phyloP scores from a whole-genome alignment of 1,284 basidiomycete species.

The Uromyces viciae-fabae region DNA sequence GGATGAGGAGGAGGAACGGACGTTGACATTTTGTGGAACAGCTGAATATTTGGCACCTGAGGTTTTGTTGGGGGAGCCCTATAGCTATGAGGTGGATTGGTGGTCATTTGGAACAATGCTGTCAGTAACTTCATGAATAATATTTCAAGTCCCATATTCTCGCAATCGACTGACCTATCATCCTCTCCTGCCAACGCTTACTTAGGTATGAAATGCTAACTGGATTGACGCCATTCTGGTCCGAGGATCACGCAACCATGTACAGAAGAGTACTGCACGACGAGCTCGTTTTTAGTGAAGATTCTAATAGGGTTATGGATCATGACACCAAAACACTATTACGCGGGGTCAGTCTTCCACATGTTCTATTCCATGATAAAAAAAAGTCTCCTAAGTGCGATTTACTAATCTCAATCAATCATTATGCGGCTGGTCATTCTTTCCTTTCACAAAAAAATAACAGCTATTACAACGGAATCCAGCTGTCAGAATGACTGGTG shows the following conservation, averaged over 20 bases:
- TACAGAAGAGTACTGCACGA: constrained; percentile 84
- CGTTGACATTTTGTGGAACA: constrained; percentile 65
- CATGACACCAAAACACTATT: constrained; percentile 91
- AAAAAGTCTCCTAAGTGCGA: no score
- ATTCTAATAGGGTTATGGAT: constrained; percentile 70
- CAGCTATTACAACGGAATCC: constrained; percentile 88
- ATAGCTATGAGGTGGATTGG: constrained; percentile 94
- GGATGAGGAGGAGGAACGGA: constrained; percentile 60
- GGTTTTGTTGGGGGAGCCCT: constrained; percentile 82
- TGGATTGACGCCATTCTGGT: constrained; percentile 82
- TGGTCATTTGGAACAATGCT: constrained; percentile 97
- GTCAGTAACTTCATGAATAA: constrained; percentile 73
- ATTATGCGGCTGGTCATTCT: no score
- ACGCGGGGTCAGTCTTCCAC: constrained; percentile 70
- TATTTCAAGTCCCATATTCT: constrained; percentile 35
- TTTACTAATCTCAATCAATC: not conserved
- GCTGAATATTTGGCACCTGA: constrained; percentile 75
- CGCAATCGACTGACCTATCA: not conserved
- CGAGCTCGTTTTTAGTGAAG: constrained; percentile 80
- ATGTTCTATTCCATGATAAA: no score
- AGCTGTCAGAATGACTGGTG: constrained; percentile 80
- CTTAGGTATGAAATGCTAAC: constrained; percentile 27
- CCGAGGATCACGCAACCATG: constrained; percentile 89
- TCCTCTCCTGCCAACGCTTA: not conserved
- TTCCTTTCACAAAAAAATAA: not conserved